Evolutionary conservation across 2,329 filamentous ascomycete genomes (phyloP), one percentile per base, ranked within the genome.

Genomic region (Aspergillus aculeatus): DNA sequence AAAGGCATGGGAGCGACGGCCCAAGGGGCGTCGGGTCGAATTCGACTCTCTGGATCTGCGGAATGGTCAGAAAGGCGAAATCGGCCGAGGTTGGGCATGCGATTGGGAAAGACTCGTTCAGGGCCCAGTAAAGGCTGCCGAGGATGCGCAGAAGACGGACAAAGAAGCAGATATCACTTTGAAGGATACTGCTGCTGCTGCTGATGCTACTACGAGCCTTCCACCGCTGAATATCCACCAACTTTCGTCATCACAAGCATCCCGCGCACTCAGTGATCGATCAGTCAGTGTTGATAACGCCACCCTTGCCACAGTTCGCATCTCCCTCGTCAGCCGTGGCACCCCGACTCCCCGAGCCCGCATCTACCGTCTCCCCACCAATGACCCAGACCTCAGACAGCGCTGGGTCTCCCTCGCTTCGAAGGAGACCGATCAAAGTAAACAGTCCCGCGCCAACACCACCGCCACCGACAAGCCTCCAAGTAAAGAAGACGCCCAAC

Each of bases 21-120:
- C 95, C 0, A 95, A 91, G 73, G 89, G 91, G 23, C 96, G 95
- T 75, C 84, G 92, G 56, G 79, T 86, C 1, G 88, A 88, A 59
- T 98, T 89, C 85, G 83, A 86, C 19, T 87, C 85, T 5, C 78
- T 98, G 11, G 84, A 92, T 66, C 78, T 97, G 10, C 91, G 91
- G 0, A 83, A 84, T 44, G 88, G 85, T 1, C 84, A 86, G 55
- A 93, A 87, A 69, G 94, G 94, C 1, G 95, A 98, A 73, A 70
- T 96, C 32, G 95, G 95, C 1, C 78, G 85, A 55, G 92, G 92
- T 0, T 91, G 91, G 83, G 85, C 86, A 10, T 96, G 91, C 75
- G 91, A 96, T 70, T 96, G 92, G 83, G 88, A 92, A 69, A 78
- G 80, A 35, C 74, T 96, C n/a, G 80, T 92, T 56, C 73, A 73